A percentile compares a stretch with the other conserved stretches of the same genome.
phyloP scores from a whole-genome alignment of 805 yeast genomes.

The Ogataea nakhonphanomensis region DNA sequence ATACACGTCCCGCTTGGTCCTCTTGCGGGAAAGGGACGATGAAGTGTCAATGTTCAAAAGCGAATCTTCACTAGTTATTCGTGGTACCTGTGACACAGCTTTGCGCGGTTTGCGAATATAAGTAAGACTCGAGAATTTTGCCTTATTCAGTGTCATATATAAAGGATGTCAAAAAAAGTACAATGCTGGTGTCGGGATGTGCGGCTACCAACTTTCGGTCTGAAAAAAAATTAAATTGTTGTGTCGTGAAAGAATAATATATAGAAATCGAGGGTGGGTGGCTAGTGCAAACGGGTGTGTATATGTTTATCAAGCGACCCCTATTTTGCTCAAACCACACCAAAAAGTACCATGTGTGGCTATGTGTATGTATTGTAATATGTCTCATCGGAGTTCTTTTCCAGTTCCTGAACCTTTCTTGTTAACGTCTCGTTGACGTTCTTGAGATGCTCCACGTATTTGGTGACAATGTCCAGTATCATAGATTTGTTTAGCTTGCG shows the following conservation, averaged over 20 bases:
- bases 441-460: conserved; percentile 53
- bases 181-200: conserved; percentile 5
- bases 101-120: conserved; percentile 14
- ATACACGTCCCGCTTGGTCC: conserved; percentile 5
- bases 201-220: background rate
- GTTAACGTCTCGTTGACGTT: conserved; percentile 39
- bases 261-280: background rate
- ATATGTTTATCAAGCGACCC: no score
- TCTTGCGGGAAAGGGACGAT: background rate
- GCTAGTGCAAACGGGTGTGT: background rate
- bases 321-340: no score
- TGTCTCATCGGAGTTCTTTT: background rate
- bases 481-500: conserved; percentile 59
- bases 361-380: background rate
- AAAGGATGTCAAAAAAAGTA: background rate
- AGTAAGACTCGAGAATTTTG: conserved; percentile 11
- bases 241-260: background rate
- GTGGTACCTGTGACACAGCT: conserved; percentile 4
- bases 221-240: no score
- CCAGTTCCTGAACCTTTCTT: conserved; percentile 14
- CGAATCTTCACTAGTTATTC: conserved; percentile 13
- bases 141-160: conserved; percentile 5
- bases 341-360: no score
- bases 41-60: conserved; percentile 2
- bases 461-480: conserved; percentile 67